A percentile compares a stretch with the other conserved stretches of the same genome.
These are phyloP conservation scores for Kodamaea sagamina DNA, from an alignment of 805 yeast species.

Conservation along the genomic window DNA sequence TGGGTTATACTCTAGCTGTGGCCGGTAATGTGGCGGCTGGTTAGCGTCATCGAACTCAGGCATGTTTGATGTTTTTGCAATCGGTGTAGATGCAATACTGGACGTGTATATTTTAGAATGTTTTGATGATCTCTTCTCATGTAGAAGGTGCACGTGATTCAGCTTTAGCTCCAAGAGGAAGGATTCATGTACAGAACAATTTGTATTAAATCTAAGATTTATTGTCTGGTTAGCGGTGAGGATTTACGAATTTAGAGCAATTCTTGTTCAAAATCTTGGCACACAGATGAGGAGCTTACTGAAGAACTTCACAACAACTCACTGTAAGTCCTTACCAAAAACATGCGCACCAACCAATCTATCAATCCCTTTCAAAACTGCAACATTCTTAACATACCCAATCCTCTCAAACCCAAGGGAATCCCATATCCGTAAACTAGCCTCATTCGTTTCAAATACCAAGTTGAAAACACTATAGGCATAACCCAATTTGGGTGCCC, in stretches of 20 bases:
- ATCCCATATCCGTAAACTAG: conserved; percentile 82
- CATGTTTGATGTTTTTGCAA: conserved; percentile 28
- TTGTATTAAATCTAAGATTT: no score
- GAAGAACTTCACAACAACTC: no score
- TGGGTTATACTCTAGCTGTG: conserved; percentile 40
- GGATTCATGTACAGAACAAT: no score
- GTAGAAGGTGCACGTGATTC: conserved; percentile 1
- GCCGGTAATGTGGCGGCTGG: conserved; percentile 49
- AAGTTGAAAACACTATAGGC: conserved; percentile 83
- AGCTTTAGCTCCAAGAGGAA: no score
- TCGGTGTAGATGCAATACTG: conserved; percentile 37
- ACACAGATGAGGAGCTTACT: no score
- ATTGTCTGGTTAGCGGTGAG: no score
- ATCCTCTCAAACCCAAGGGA: conserved; percentile 75
- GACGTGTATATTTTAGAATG: conserved; percentile 31
- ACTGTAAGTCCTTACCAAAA: conserved; percentile 66
- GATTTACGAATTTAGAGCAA: no score
- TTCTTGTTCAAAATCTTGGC: no score
- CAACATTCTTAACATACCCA: conserved; percentile 76
- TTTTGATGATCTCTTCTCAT: conserved; percentile 11
- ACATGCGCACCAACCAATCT: conserved; percentile 74
- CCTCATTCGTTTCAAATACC: conserved; percentile 79
- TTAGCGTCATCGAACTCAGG: conserved; percentile 53
- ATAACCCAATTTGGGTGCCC: conserved; percentile 81
- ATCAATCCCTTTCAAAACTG: conserved; percentile 61